Evolutionary conservation across 768 basidiomycete genomes (phyloP), one percentile per base, ranked within the genome.

Genomic region (Tylopilus vinaceipallidus): DNA sequence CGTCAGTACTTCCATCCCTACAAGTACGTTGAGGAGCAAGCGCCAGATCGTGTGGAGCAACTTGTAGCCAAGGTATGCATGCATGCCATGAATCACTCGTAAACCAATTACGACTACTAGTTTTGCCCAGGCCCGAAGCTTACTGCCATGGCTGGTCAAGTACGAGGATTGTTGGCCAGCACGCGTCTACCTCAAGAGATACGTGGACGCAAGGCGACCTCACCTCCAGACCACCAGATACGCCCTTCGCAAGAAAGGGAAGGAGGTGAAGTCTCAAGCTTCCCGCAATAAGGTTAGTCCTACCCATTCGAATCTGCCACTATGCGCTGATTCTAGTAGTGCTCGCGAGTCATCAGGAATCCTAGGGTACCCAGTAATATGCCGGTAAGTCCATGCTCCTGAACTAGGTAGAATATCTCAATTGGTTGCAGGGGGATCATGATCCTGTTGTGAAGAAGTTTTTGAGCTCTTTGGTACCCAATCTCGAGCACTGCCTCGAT

Each of bases 101-200:
- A 42, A 10, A 16, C n/a, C 19, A 22, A 30, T 29, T 2, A 20
- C n/a, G 22, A 30, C 24, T 2, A 19, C 17, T 9, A 34, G 11
- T 33, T 23, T 30, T 26, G 11, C 10, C 10, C 32, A 63, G 61
- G 57, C 50, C 7, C 16, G 13, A 6, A n/a, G 10, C 34, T 27
- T 8, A 2, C 55, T 57, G 23, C 52, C 61, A 2, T 63, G 61
- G 61, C 14, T 62, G 42, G n/a, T 19, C 10, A 47, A 49, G 22
- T 63, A 63, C 6, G 52, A 62, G 14, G 50, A 49, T 22, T 6
- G 29, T 13, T 62, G 61, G 61, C 58, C 52, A 2, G 61, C 58
- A 6, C 52, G 50, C 14, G 30, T 62, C 4, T 61, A 62, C 26
- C 37, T 60, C 0, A 57, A 61, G 34, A 49, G 58, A 57, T 63